Percentiles rank a stretch among this genome's conserved stretches.
Evolutionary conservation across 2,329 filamentous ascomycete species (phyloP).

Genomic region (Colletotrichum navitas): DNA sequence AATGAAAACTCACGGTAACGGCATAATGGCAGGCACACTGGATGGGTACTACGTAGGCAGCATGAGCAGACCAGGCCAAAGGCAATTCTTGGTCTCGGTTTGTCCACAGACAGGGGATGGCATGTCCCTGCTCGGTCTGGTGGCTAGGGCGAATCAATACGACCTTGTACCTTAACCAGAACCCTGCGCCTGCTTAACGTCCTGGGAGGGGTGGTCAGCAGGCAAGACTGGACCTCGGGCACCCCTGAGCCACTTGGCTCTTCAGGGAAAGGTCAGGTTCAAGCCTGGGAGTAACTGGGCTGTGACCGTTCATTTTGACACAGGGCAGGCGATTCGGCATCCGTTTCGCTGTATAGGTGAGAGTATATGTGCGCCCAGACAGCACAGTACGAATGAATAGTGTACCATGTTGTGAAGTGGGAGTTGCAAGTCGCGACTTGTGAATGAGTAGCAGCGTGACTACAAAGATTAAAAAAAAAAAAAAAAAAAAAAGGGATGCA

Average conservation of each 20-base stretch:
- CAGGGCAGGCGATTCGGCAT: not conserved
- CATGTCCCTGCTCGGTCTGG: conserved; percentile 1
- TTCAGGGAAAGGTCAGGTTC: conserved; percentile 18
- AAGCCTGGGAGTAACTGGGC: conserved; percentile 15
- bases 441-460: conserved; percentile 28
- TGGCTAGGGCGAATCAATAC: conserved; percentile 40
- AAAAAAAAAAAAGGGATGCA: not conserved
- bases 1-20: not conserved
- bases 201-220: conserved; percentile 29
- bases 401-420: too few species aligned
- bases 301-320: conserved; percentile 13
- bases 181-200: conserved; percentile 32
- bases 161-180: conserved; percentile 42
- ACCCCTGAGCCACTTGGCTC: conserved; percentile 30
- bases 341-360: not conserved
- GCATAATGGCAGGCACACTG: not conserved
- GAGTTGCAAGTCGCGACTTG: not conserved
- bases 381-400: not conserved
- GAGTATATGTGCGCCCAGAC: too few species aligned
- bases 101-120: conserved; percentile 9
- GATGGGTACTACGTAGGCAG: not conserved
- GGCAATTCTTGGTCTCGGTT: not conserved
- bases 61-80: conserved; percentile 5
- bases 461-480: not conserved
- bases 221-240: conserved; percentile 31